A percentile compares a stretch with the other conserved stretches of the same genome.
Evolutionary conservation across 2,329 filamentous ascomycete species (phyloP).

Genomic region (Microsporum canis): DNA sequence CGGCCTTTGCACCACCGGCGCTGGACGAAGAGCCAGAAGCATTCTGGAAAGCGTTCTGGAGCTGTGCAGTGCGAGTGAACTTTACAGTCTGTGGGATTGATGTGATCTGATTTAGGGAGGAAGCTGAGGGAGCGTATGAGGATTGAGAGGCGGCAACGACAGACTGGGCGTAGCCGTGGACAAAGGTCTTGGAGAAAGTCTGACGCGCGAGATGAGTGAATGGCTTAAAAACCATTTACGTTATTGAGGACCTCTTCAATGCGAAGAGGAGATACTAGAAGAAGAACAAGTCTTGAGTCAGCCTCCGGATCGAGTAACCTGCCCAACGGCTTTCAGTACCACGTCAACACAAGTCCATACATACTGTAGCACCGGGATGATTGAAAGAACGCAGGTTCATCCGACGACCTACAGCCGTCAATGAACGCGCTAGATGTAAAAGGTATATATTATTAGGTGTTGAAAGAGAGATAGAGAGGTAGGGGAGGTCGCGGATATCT

Average conservation of each 20-base stretch:
- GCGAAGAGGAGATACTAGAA: conserved; percentile 44
- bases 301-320: conserved; percentile 9
- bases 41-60: conserved; percentile 66
- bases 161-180: conserved; percentile 95
- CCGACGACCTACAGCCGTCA: conserved; percentile 84
- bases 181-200: conserved; percentile 92
- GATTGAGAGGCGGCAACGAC: conserved; percentile 91
- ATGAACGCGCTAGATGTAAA: conserved; percentile 62
- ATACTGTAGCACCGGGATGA: conserved; percentile 53
- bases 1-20: conserved; percentile 42
- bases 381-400: conserved; percentile 86
- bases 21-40: conserved; percentile 37
- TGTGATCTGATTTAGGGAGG: conserved; percentile 44
- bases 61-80: conserved; percentile 48
- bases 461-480: background rate
- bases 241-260: conserved; percentile 54
- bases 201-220: conserved; percentile 82
- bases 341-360: conserved; percentile 22
- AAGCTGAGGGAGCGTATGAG: conserved; percentile 58
- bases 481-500: background rate
- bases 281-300: background rate
- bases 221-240: conserved; percentile 78
- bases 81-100: conserved; percentile 38
- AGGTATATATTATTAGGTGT: background rate
- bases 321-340: background rate